Percentiles rank a stretch among this genome's conserved stretches.
Conservation (phyloP, 768 basidiomycete species). For the Phylloporus arenicola region DNA sequence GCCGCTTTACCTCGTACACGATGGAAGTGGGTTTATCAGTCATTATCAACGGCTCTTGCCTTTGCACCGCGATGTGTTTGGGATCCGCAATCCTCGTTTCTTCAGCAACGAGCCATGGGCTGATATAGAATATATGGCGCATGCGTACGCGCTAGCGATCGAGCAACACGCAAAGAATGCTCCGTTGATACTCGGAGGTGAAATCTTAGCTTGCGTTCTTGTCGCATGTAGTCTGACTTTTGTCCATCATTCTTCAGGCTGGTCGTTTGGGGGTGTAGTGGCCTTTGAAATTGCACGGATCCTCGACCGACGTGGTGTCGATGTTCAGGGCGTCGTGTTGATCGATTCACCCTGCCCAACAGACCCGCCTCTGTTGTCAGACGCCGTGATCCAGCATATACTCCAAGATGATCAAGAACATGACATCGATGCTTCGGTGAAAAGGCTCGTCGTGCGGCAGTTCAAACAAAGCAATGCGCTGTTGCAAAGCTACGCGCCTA, state of each 20-base stretch:
- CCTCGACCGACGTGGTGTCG: slow-evolving; percentile 35
- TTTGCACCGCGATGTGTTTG: slow-evolving; percentile 54
- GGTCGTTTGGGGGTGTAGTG: slow-evolving; percentile 75
- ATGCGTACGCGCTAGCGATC: slow-evolving; percentile 42
- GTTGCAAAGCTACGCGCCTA: slow-evolving; percentile 43
- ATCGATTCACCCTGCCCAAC: slow-evolving; percentile 64
- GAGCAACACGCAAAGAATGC: slow-evolving; percentile 31
- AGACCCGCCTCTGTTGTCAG: slow-evolving; percentile 47
- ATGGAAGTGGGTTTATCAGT: slow-evolving; percentile 59
- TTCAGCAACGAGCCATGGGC: slow-evolving; percentile 42
- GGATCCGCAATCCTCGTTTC: slow-evolving; percentile 53
- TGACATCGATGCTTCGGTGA: slow-evolving; percentile 27
- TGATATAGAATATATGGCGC: slow-evolving; percentile 48
- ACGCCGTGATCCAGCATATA: slow-evolving; percentile 44
- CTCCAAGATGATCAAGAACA: slow-evolving; percentile 30
- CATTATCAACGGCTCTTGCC: slow-evolving; percentile 45
- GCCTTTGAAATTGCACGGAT: slow-evolving; percentile 61
- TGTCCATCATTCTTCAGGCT: slow-evolving; percentile 39
- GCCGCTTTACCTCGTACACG: slow-evolving; percentile 65
- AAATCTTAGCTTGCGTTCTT: slow-evolving; percentile 4
- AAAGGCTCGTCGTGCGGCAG: slow-evolving; percentile 39
- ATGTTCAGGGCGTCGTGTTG: slow-evolving; percentile 53
- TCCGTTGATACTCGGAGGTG: slow-evolving; percentile 54
- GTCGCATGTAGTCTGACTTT: not conserved
- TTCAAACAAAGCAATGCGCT: slow-evolving; percentile 45